Evolutionary conservation across 768 basidiomycete genomes (phyloP).

Genomic region (Collybia sp.): DNA sequence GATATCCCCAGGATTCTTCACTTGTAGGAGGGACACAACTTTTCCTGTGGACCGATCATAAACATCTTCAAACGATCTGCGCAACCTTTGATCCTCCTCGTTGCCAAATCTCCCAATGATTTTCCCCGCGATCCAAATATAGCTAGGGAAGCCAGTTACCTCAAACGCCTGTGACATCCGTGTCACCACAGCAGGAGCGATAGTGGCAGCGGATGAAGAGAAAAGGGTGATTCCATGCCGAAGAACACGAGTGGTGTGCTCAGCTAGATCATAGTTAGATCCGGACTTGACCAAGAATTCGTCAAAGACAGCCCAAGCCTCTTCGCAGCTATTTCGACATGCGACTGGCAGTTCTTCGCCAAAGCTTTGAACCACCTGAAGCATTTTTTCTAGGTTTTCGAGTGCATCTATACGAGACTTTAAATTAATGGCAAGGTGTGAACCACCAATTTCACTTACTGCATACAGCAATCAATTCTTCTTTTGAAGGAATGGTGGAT

Average conservation of each 20-base stretch:
- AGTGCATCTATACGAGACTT: constrained; percentile 55
- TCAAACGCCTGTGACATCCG: constrained; percentile 81
- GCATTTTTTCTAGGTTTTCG: constrained; percentile 92
- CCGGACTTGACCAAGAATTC: constrained; percentile 76
- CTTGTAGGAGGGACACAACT: constrained; percentile 60
- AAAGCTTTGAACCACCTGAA: constrained; percentile 76
- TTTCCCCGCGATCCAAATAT: constrained; percentile 93
- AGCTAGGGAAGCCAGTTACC: constrained; percentile 75
- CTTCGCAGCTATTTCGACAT: constrained; percentile 73
- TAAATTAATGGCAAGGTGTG: not conserved
- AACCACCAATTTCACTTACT: constrained; percentile 41
- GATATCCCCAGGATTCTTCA: constrained; percentile 65
- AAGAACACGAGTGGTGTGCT: constrained; percentile 79
- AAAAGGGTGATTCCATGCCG: constrained; percentile 85
- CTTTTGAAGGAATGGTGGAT: constrained; percentile 52
- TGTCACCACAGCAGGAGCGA: constrained; percentile 66
- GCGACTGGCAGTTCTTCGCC: constrained; percentile 77
- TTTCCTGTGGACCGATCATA: constrained; percentile 78
- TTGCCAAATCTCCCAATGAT: constrained; percentile 73
- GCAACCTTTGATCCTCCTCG: constrained; percentile 52
- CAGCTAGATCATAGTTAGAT: constrained; percentile 68
- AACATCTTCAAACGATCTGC: constrained; percentile 51
- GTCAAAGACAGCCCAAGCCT: constrained; percentile 85
- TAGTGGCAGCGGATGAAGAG: constrained; percentile 53
- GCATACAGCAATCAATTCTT: constrained; percentile 62